These are phyloP conservation scores for Paramecium primaurelia DNA, from an alignment of 73 alveolate genomes.

Conservation along the genomic window DNA sequence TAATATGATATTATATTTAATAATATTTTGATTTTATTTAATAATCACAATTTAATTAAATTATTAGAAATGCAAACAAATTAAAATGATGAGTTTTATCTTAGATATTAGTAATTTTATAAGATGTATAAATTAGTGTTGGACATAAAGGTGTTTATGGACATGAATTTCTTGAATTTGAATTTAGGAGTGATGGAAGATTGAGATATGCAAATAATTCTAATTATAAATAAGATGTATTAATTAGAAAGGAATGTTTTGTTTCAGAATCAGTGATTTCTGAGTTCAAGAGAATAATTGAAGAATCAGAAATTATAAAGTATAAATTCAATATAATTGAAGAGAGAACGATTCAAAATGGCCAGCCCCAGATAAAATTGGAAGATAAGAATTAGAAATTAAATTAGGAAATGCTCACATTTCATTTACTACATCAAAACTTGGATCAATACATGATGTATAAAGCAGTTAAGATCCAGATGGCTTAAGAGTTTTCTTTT, in stretches of 20 bases:
- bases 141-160: slow-evolving; percentile 97
- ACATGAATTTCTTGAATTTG: slow-evolving; percentile 97
- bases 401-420: slow-evolving; percentile 77
- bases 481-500: slow-evolving; percentile 85
- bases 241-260: slow-evolving; percentile 89
- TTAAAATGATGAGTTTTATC: slow-evolving; percentile 43
- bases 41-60: not conserved
- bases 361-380: slow-evolving; percentile 90
- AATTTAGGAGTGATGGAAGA: slow-evolving; percentile 90
- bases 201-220: slow-evolving; percentile 95
- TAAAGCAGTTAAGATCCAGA: slow-evolving; percentile 89
- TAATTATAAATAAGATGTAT: slow-evolving; percentile 79
- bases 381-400: slow-evolving; percentile 96
- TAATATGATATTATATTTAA: not conserved
- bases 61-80: not conserved
- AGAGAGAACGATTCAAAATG: slow-evolving; percentile 85
- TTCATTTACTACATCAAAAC: slow-evolving; percentile 81
- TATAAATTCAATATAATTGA: not conserved
- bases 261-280: slow-evolving; percentile 69
- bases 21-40: not conserved
- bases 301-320: slow-evolving; percentile 85
- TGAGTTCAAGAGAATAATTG: slow-evolving; percentile 80
- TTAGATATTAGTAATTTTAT: slow-evolving; percentile 44
- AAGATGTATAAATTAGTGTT: slow-evolving; percentile 60
- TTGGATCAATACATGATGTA: slow-evolving; percentile 85